Conservation (phyloP, 345 rosid genomes). For the Raphanus sativus region DNA sequence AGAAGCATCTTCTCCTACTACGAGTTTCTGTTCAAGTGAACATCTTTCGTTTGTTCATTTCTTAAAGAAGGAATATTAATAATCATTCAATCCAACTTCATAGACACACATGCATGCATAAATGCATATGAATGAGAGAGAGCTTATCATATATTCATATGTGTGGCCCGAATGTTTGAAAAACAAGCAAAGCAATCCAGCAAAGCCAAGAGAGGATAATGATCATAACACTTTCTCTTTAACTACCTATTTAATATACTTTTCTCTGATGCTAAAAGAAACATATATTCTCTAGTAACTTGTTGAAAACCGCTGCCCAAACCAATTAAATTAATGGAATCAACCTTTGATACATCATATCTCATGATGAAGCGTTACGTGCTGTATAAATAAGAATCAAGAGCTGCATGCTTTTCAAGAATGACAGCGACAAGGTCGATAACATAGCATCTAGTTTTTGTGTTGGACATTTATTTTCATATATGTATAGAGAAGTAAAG, state of each 20-base stretch:
- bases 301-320: constrained; percentile 18
- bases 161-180: constrained; percentile 78
- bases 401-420: constrained; percentile 15
- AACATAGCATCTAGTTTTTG: not conserved
- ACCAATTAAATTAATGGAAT: constrained; percentile 15
- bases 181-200: constrained; percentile 54
- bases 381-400: constrained; percentile 19
- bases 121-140: constrained; percentile 8
- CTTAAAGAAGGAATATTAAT: constrained; percentile 41
- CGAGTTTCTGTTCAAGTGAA: constrained; percentile 34
- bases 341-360: constrained; percentile 23
- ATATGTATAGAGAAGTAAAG: not conserved
- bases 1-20: constrained; percentile 42
- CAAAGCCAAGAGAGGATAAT: constrained; percentile 40
- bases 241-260: constrained; percentile 46
- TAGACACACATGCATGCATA: constrained; percentile 33
- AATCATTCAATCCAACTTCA: constrained; percentile 42
- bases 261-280: constrained; percentile 9
- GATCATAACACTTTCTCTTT: constrained; percentile 55
- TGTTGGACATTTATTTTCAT: not conserved
- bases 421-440: constrained; percentile 5
- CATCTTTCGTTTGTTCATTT: constrained; percentile 38
- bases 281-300: constrained; percentile 39
- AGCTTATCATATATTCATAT: not conserved
- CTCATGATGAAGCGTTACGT: constrained; percentile 26